phyloP scores from a whole-genome alignment of 108 stramenopile genomes.

The Bacterosira constricta region DNA sequence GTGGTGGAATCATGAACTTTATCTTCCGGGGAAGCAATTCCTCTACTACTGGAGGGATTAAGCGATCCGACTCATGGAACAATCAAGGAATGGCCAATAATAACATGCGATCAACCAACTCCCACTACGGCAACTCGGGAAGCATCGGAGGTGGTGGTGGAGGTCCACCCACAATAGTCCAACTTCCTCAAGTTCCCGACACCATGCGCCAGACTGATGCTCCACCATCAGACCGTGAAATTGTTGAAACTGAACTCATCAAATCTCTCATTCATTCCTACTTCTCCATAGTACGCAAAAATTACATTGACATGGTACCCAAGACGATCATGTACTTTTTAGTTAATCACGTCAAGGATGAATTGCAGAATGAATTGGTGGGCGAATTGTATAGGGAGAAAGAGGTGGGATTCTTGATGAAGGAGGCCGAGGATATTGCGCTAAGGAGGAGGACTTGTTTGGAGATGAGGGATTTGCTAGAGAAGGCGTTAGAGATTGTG shows the following conservation, averaged over 20 bases:
- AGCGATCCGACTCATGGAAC: slow-evolving; percentile 31
- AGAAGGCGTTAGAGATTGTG: slow-evolving; percentile 94
- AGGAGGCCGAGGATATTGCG: slow-evolving; percentile 92
- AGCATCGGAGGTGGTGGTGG: slow-evolving; percentile 1
- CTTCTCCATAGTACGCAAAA: slow-evolving; percentile 96
- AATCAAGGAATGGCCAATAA: slow-evolving; percentile 9
- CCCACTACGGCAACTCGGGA: background rate
- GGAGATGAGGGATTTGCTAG: slow-evolving; percentile 93
- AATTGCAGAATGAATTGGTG: slow-evolving; percentile 96
- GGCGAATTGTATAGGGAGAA: slow-evolving; percentile 91
- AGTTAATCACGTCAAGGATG: slow-evolving; percentile 94
- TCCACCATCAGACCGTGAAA: slow-evolving; percentile 88
- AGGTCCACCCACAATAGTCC: slow-evolving; percentile 83
- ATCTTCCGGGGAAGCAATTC: slow-evolving; percentile 77
- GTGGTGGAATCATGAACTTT: slow-evolving; percentile 90
- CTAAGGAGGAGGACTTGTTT: slow-evolving; percentile 82
- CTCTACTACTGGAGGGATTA: slow-evolving; percentile 14
- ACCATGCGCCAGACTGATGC: slow-evolving; percentile 92
- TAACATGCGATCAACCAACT: slow-evolving; percentile 11
- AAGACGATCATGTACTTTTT: slow-evolving; percentile 99
- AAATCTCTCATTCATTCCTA: slow-evolving; percentile 94
- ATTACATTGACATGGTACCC: slow-evolving; percentile 96
- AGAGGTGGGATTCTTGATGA: slow-evolving; percentile 78
- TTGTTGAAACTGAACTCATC: slow-evolving; percentile 95
- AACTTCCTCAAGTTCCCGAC: slow-evolving; percentile 92